Base-by-base conservation (phyloP, 2,329 filamentous ascomycete genomes). In the Trichoderma koningii region DNA sequence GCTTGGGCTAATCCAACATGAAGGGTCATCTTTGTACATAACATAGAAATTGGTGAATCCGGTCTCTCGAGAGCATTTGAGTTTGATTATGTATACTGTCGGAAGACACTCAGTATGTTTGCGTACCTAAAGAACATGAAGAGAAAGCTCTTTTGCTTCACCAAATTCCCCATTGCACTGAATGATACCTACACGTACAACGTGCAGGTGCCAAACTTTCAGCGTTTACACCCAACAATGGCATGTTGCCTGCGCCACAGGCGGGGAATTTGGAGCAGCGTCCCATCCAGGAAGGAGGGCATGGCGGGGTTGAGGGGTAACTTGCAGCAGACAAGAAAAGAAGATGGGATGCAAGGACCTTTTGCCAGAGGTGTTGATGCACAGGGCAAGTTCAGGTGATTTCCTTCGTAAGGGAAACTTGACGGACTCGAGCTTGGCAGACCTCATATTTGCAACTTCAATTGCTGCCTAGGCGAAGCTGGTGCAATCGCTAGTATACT, bases 231-330 rank as follows among this genome's bases (percentile, higher is more conserved):
- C 34, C 34, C 34, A 14, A 14, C 34, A 38, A 38, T 38, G 34
- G 34, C 34, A 38, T 1, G 60, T 55, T 55, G 60, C 64, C 51
- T 63, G 64, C 59, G 59, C 60, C 59, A 66, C 64, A 66, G 64
- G 64, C 64, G 64, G 64, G 64, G 64, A 53, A 63, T 41, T 45
- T 56, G 51, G 34, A 38, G 34, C 34, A 56, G 30, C 51, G 51
- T 51, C 30, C 45, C 51, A 55, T 50, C 47, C 38, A 17, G 26
- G 41, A n/a, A 56, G 48, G 50, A 30, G 38, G 64, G 64, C 51
- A 65, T 65, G 56, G 63, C 64, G 64, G 64, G 63, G 63, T 65
- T 53, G 63, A 65, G 63, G 63, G 64, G 64, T 61, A 62, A 55
- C 42, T 2, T 28, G 42, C 42, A 42, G 28, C 21, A 42, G 50